These are phyloP conservation scores for Arabis alpina DNA, from an alignment of 345 rosid species.

Conservation along the genomic window DNA sequence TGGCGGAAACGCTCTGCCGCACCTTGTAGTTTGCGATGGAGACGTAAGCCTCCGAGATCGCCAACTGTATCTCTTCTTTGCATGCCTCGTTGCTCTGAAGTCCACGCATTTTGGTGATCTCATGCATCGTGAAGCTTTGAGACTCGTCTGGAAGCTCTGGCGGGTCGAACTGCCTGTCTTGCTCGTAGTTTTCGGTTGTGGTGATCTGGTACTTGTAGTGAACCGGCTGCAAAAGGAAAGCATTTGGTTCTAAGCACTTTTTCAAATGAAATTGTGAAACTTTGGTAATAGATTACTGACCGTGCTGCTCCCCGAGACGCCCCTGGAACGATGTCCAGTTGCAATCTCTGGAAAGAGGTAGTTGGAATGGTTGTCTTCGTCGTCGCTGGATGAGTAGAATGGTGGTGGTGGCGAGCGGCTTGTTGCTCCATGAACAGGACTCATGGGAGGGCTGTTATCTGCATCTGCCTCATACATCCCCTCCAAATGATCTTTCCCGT, in stretches of 20 bases:
- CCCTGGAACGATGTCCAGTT: conserved; percentile 35
- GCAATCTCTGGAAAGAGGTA: conserved; percentile 42
- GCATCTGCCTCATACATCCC: conserved; percentile 44
- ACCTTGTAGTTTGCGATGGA: conserved; percentile 77
- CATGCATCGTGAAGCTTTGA: conserved; percentile 35
- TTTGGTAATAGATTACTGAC: conserved; percentile 6
- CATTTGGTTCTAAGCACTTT: conserved; percentile 7
- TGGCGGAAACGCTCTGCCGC: conserved; percentile 54
- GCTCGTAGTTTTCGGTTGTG: conserved; percentile 30
- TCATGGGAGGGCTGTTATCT: conserved; percentile 36
- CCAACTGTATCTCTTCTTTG: conserved; percentile 54
- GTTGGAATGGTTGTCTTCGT: conserved; percentile 38
- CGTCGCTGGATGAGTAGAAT: conserved; percentile 37
- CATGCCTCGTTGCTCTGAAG: conserved; percentile 24
- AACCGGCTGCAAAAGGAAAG: conserved; percentile 37
- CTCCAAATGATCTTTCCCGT: conserved; percentile 29
- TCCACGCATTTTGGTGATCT: conserved; percentile 41
- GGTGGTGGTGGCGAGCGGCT: conserved; percentile 35
- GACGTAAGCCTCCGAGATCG: conserved; percentile 65
- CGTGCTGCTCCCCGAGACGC: conserved; percentile 34
- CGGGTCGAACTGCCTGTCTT: conserved; percentile 40
- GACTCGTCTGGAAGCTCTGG: conserved; percentile 41
- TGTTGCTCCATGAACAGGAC: conserved; percentile 26
- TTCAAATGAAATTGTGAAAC: too few relatives aligned
- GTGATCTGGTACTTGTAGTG: conserved; percentile 37